Base-by-base conservation (phyloP, 139 green algal genomes). In the Tetradesmus lagerheimii region DNA sequence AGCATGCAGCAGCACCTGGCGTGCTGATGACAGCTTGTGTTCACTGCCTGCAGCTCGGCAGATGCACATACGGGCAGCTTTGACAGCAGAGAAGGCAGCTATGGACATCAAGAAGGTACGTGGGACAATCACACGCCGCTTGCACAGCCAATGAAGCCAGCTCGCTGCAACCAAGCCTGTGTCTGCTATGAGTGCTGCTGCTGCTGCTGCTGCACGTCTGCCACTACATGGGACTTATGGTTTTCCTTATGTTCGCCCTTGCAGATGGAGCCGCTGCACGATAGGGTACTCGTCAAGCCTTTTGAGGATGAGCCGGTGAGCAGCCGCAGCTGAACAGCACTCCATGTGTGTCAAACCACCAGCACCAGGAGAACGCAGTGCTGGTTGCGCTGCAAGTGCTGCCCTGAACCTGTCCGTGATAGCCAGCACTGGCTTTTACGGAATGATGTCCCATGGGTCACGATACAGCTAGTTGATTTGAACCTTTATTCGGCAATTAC, bases 231-330 rank as follows among this genome's bases (percentile, higher is more conserved):
- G 18, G 47, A 62, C 47, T 38, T 41, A 35, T 23, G 0, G 20
- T 25, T 37, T 29, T 25, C 1, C n/a, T 39, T 6, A 4, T 76
- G 29, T 45, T n/a, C n/a, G n/a, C 27, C 75, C 35, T 2, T 76
- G 50, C 91, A 95, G 93, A 94, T 95, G 91, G 75, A 85, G 4
- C 93, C 93, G n/a, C 88, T 95, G 4, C 89, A 94, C 67, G 93
- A 95, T 80, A 86, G 93, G 37, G 87, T 95, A 35, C 92, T 95
- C 2, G 81, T 95, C 66, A 92, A 92, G 75, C 93, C 93, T 1
- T 80, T 95, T 45, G 93, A 95, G 84, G 93, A 95, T 77, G 93
- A 95, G 83, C 34, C 86, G 90, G 91, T 94, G 50, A 80, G 88
- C 27, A 39, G 27, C 16, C 62, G 12, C 9, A 8, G 2, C 4